Conservation (phyloP, 139 green algal species). For the Deuterostichococcus epilithicus region DNA sequence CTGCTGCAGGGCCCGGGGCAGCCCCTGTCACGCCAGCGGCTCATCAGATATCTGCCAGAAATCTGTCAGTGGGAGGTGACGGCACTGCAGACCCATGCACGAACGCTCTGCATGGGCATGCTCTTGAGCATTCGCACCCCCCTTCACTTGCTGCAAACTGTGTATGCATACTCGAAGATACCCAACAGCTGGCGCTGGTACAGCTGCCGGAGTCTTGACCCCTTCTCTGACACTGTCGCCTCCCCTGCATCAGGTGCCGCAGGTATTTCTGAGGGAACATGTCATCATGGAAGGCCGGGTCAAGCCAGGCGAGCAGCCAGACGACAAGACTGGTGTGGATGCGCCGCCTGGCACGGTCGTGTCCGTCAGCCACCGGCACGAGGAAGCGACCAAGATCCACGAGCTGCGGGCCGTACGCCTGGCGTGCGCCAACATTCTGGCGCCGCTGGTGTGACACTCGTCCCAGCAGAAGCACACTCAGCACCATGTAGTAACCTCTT, state of each 20-base stretch:
- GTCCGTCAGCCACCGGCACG: not conserved
- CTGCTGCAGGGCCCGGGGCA: not conserved
- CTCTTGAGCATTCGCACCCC: too few relatives aligned
- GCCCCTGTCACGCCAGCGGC: not conserved
- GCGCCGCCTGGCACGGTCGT: not conserved
- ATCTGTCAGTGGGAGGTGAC: not conserved
- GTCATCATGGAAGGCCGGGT: not conserved
- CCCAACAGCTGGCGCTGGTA: too few relatives aligned
- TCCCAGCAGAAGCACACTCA: too few relatives aligned
- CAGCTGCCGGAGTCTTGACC: too few relatives aligned
- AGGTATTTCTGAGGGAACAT: not conserved
- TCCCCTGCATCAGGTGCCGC: not conserved
- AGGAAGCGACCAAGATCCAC: not conserved
- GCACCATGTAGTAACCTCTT: too few relatives aligned
- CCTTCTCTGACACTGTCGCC: too few relatives aligned
- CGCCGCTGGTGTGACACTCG: not conserved
- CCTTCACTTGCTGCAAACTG: too few relatives aligned
- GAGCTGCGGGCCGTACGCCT: not conserved
- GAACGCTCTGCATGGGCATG: too few relatives aligned
- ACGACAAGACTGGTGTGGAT: too few relatives aligned
- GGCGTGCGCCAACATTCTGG: not conserved
- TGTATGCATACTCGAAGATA: too few relatives aligned
- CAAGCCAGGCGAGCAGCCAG: too few relatives aligned
- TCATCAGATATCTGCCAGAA: not conserved
- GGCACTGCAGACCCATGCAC: too few relatives aligned